phyloP scores from a whole-genome alignment of 2,329 filamentous ascomycete species.

The Paracamarosporium sp. region DNA sequence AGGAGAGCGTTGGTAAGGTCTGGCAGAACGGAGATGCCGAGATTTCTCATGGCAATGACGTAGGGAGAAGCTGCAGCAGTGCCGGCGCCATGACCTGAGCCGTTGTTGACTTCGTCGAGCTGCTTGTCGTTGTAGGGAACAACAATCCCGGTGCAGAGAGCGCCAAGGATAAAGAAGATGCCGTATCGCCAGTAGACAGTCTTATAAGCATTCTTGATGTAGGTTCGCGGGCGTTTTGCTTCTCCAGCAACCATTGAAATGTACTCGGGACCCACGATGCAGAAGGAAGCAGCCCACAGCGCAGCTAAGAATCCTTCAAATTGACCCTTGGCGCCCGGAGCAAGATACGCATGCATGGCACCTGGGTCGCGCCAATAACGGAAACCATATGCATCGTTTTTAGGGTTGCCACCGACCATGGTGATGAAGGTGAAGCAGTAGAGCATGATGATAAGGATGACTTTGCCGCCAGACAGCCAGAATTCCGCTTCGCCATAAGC shows the following conservation, averaged over 20 bases:
- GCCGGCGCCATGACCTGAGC: slow-evolving; percentile 37
- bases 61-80: slow-evolving; percentile 67
- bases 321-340: slow-evolving; percentile 32
- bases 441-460: slow-evolving; percentile 54
- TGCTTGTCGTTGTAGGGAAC: slow-evolving; percentile 73
- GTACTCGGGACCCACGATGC: slow-evolving; percentile 57
- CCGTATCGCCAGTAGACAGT: slow-evolving; percentile 55
- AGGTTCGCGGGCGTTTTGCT: slow-evolving; percentile 52
- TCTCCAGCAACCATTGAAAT: slow-evolving; percentile 57
- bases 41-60: slow-evolving; percentile 66
- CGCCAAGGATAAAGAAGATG: slow-evolving; percentile 55
- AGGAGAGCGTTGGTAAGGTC: slow-evolving; percentile 65
- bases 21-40: slow-evolving; percentile 61
- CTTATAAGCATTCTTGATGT: slow-evolving; percentile 57
- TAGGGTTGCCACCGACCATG: slow-evolving; percentile 54
- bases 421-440: slow-evolving; percentile 56
- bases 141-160: slow-evolving; percentile 53
- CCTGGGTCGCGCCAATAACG: slow-evolving; percentile 52
- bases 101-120: slow-evolving; percentile 61
- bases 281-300: slow-evolving; percentile 54
- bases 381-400: slow-evolving; percentile 52
- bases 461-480: slow-evolving; percentile 55
- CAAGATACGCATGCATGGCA: slow-evolving; percentile 36
- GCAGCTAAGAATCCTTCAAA: slow-evolving; percentile 48
- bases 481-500: slow-evolving; percentile 55